phyloP scores from a whole-genome alignment of 345 rosid species.

The Eutrema yunnanense region DNA sequence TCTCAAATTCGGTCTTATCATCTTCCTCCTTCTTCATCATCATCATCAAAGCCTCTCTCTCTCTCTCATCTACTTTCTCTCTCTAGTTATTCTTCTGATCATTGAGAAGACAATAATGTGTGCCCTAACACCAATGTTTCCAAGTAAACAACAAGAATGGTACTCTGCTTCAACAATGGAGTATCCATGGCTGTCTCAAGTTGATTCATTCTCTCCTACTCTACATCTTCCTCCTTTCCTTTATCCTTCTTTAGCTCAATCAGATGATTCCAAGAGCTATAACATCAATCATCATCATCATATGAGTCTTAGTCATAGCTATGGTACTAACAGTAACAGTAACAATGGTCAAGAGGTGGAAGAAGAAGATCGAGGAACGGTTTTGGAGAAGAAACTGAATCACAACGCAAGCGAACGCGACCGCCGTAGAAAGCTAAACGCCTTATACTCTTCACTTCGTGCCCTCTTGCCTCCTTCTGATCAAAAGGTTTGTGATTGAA shows the following conservation, averaged over 20 bases:
- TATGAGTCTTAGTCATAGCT: background rate
- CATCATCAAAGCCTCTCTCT: slow-evolving; percentile 9
- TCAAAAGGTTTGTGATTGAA: slow-evolving; percentile 39
- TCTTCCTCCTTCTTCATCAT: background rate
- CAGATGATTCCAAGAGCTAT: background rate
- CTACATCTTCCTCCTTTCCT: slow-evolving; percentile 19
- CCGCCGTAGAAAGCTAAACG: slow-evolving; percentile 57
- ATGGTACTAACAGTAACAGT: background rate
- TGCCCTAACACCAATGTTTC: slow-evolving; percentile 24
- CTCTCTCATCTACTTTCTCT: background rate
- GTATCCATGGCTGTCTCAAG: slow-evolving; percentile 17
- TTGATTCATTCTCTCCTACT: slow-evolving; percentile 13
- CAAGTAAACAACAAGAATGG: slow-evolving; percentile 16
- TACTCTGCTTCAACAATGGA: slow-evolving; percentile 23
- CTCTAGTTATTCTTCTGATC: background rate
- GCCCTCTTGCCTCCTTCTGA: slow-evolving; percentile 46
- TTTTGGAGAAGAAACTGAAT: slow-evolving; percentile 47
- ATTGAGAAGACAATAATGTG: slow-evolving; percentile 6
- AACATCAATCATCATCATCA: background rate
- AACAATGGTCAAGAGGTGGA: background rate
- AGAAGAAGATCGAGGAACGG: slow-evolving; percentile 10
- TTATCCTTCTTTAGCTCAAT: slow-evolving; percentile 3
- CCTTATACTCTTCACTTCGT: slow-evolving; percentile 54
- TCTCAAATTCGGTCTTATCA: slow-evolving; percentile 22
- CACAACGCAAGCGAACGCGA: slow-evolving; percentile 72